Evolutionary conservation across 306 rosid genomes (phyloP), one percentile per base, ranked within the genome.

Genomic region (Cucurbita argyrosperma): DNA sequence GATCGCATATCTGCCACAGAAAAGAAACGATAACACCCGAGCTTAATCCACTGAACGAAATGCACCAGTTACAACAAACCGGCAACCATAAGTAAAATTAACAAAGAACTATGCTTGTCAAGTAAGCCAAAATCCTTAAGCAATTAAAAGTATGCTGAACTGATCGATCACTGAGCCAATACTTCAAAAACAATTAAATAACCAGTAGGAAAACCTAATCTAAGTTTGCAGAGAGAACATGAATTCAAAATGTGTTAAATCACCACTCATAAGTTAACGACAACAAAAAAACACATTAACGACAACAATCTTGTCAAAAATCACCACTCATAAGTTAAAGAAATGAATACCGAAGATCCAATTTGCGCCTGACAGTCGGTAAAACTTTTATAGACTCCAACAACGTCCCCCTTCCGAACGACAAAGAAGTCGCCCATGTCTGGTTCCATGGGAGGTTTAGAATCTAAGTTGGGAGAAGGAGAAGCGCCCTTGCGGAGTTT

Each of bases 321-420:
- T n/a, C n/a, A n/a, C n/a, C n/a, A n/a, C n/a, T n/a, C n/a, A n/a
- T n/a, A n/a, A n/a, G n/a, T n/a, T n/a, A n/a, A n/a, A 56, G 69
- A 55, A 45, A 74, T 14, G 83, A 72, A 83, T 86, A 90, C 98
- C 77, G 98, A 89, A 38, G 96, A 79, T 81, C 96, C 91, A 83
- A 86, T 87, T 85, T 93, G 98, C 65, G 98, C 86, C 59, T 90
- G 96, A 47, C 89, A 90, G 18, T 93, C 94, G 59, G 51, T 50
- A 71, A 87, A 85, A 72, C 56, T 87, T 3, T 39, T 89, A 66
- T 87, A 93, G 61, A 93, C 77, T n/a, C 98, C 98, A 21, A 93
- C 84, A 39, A 90, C 49, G 63, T 90, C 98, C 46, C 97, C 98
- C 71, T 90, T 93, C 13, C 98, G 84, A 15, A 93, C 98, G 6